phyloP scores from a whole-genome alignment of 1,139 yeast species.

The Hemisphaericaspora xylanilytica region DNA sequence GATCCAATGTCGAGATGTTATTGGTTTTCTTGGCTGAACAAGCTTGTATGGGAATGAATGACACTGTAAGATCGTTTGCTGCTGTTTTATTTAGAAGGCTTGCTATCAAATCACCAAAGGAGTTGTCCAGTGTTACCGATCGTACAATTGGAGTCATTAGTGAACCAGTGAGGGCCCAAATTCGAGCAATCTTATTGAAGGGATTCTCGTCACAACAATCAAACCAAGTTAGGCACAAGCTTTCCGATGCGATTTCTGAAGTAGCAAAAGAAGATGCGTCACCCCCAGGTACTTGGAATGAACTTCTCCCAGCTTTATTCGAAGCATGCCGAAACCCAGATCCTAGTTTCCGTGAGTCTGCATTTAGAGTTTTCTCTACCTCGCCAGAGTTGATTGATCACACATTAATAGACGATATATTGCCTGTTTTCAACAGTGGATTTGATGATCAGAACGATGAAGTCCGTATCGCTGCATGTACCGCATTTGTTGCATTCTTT shows the following conservation, averaged over 20 bases:
- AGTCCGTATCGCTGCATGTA: constrained; percentile 88
- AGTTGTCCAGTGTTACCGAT: constrained; percentile 60
- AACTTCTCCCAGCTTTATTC: constrained; percentile 70
- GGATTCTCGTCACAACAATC: constrained; percentile 70
- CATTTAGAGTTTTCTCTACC: constrained; percentile 83
- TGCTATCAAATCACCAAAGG: constrained; percentile 73
- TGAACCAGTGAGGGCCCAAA: constrained; percentile 56
- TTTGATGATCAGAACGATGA: constrained; percentile 76
- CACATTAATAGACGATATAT: constrained; percentile 51
- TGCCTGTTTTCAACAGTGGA: constrained; percentile 74
- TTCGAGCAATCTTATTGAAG: constrained; percentile 62
- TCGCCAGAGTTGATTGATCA: constrained; percentile 76
- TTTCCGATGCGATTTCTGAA: constrained; percentile 93
- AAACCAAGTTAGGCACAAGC: constrained; percentile 79
- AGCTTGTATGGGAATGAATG: constrained; percentile 59
- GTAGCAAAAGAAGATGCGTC: constrained; percentile 67
- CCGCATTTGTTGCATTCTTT: constrained; percentile 90
- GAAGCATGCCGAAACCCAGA: constrained; percentile 63
- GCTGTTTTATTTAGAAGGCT: constrained; percentile 89
- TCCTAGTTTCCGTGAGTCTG: constrained; percentile 80
- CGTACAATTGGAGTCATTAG: constrained; percentile 74
- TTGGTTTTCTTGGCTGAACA: constrained; percentile 82
- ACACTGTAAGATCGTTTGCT: constrained; percentile 59
- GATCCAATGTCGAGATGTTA: constrained; percentile 62
- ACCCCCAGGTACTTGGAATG: constrained; percentile 65